These are phyloP conservation scores for Pleurotus citrinopileatus DNA, from an alignment of 768 basidiomycete genomes.

Conservation along the genomic window DNA sequence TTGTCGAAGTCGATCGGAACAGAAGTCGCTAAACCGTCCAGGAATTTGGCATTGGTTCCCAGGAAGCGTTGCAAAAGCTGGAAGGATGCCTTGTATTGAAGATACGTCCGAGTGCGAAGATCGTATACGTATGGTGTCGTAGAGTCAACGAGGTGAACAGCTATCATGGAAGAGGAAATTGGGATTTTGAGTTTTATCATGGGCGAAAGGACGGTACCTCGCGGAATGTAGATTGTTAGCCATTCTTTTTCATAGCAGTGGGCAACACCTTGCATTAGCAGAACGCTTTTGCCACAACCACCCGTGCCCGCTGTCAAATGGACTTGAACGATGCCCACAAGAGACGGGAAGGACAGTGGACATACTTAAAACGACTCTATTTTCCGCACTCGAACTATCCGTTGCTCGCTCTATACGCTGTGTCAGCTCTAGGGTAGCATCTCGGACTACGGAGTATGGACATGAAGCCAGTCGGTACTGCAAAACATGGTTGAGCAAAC, in stretches of 20 bases:
- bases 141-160: slow-evolving; percentile 62
- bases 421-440: slow-evolving; percentile 56
- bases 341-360: slow-evolving; percentile 14
- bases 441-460: slow-evolving; percentile 71
- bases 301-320: slow-evolving; percentile 55
- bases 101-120: slow-evolving; percentile 70
- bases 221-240: slow-evolving; percentile 84
- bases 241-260: slow-evolving; percentile 64
- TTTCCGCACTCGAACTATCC: slow-evolving; percentile 33
- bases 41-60: slow-evolving; percentile 48
- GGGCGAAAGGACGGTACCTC: slow-evolving; percentile 41
- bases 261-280: slow-evolving; percentile 74
- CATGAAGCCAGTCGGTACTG: slow-evolving; percentile 70
- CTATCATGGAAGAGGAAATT: slow-evolving; percentile 13
- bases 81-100: slow-evolving; percentile 64
- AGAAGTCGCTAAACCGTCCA: slow-evolving; percentile 40
- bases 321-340: slow-evolving; percentile 7
- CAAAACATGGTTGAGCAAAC: neutral
- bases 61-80: slow-evolving; percentile 62
- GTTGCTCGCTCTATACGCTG: slow-evolving; percentile 24
- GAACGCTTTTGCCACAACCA: slow-evolving; percentile 80
- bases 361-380: slow-evolving; percentile 57
- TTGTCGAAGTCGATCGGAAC: slow-evolving; percentile 45
- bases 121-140: slow-evolving; percentile 74
- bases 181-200: neutral